These are phyloP conservation scores for Aegilops tauschii DNA, from an alignment of 176 grass and related monocot species.

Conservation along the genomic window DNA sequence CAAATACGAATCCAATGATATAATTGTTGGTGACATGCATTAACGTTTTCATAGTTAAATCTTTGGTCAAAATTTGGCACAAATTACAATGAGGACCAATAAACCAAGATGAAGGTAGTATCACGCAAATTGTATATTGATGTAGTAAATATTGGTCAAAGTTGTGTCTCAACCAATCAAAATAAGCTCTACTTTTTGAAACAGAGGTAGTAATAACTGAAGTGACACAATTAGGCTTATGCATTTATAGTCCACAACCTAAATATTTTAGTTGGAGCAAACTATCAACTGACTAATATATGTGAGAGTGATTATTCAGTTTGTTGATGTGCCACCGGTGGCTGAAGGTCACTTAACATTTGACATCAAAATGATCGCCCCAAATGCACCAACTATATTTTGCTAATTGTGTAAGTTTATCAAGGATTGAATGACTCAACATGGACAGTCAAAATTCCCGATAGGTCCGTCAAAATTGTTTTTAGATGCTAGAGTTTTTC, in stretches of 20 bases:
- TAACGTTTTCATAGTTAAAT: too few relatives aligned
- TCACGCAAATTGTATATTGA: background rate
- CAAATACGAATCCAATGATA: too few relatives aligned
- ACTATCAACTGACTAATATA: background rate
- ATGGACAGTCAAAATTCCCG: background rate
- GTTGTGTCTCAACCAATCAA: background rate
- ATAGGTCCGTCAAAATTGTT: background rate
- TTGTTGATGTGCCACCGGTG: background rate
- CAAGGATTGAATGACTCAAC: background rate
- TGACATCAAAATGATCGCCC: too few relatives aligned
- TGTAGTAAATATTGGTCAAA: background rate
- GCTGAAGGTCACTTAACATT: too few relatives aligned
- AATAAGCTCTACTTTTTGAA: background rate
- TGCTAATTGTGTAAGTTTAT: background rate
- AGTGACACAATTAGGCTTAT: background rate
- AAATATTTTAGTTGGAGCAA: background rate
- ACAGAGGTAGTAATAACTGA: background rate
- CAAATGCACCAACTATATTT: background rate
- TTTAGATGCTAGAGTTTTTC: background rate
- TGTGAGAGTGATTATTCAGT: background rate
- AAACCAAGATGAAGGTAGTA: too few relatives aligned
- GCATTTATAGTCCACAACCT: background rate
- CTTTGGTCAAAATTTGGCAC: too few relatives aligned
- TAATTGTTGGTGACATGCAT: too few relatives aligned
- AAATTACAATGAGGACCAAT: too few relatives aligned